These are phyloP conservation scores for Cylindricascospora bacillispora DNA, from an alignment of 1,139 yeast species.

Conservation along the genomic window DNA sequence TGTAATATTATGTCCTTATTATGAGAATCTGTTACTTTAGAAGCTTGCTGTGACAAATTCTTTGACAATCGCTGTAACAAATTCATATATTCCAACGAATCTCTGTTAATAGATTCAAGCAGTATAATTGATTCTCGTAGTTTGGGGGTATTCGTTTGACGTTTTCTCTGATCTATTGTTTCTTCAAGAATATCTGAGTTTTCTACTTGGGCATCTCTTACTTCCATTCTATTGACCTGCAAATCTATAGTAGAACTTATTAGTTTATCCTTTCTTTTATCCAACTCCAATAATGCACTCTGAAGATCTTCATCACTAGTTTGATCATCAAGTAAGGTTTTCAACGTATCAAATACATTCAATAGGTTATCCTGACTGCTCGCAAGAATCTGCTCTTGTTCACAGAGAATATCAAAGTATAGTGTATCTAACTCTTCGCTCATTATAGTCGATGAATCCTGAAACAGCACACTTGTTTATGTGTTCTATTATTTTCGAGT, in stretches of 20 bases:
- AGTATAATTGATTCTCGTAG: slow-evolving; percentile 8
- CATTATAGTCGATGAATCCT: background rate
- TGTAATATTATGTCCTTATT: too few species aligned
- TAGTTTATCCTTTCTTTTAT: slow-evolving; percentile 6
- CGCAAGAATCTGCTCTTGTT: slow-evolving; percentile 17
- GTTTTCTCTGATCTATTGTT: slow-evolving; percentile 4
- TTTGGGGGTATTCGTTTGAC: slow-evolving; percentile 5
- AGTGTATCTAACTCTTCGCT: slow-evolving; percentile 5
- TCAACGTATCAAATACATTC: slow-evolving; percentile 8
- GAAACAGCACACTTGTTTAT: too few species aligned
- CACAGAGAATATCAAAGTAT: slow-evolving; percentile 20
- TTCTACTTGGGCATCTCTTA: slow-evolving; percentile 12
- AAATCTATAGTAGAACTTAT: slow-evolving; percentile 10
- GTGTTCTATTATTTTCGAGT: too few species aligned
- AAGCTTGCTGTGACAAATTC: slow-evolving; percentile 18
- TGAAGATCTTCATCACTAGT: slow-evolving; percentile 9
- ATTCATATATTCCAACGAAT: slow-evolving; percentile 17
- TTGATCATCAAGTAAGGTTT: slow-evolving; percentile 9
- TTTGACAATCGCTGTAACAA: slow-evolving; percentile 18
- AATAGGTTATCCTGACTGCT: slow-evolving; percentile 11
- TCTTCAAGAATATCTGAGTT: slow-evolving; percentile 3
- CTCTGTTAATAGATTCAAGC: slow-evolving; percentile 10
- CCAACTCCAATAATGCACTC: slow-evolving; percentile 7
- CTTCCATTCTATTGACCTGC: slow-evolving; percentile 11
- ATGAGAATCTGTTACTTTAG: too few species aligned